Evolutionary conservation across 2,329 filamentous ascomycete species (phyloP).

Genomic region (Helminthosporium solani): DNA sequence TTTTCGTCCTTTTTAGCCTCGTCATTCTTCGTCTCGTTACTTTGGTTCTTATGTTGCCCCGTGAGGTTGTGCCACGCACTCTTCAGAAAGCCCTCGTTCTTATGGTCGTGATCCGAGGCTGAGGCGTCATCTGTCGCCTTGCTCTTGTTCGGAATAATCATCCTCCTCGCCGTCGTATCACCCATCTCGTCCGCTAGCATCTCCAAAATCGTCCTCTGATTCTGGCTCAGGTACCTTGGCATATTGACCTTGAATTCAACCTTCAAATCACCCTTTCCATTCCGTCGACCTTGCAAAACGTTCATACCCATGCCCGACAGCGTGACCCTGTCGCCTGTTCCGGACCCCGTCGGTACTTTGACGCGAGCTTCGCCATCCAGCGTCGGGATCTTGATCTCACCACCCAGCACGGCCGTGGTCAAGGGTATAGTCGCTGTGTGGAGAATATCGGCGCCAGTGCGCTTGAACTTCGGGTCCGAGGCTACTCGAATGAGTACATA

Average conservation of each 20-base stretch:
- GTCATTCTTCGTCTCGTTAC: conserved; percentile 30
- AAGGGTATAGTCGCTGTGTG: conserved; percentile 90
- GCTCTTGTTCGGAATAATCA: conserved; percentile 76
- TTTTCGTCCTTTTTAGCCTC: conserved; percentile 33
- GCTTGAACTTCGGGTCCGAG: conserved; percentile 85
- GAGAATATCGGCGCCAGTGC: conserved; percentile 83
- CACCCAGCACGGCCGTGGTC: conserved; percentile 88
- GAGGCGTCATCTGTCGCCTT: conserved; percentile 22
- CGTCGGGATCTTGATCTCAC: conserved; percentile 85
- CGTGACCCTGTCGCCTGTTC: conserved; percentile 88
- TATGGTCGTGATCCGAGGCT: conserved; percentile 50
- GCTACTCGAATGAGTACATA: conserved; percentile 89
- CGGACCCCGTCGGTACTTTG: conserved; percentile 87
- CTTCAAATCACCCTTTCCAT: conserved; percentile 74
- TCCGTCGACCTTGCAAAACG: conserved; percentile 66
- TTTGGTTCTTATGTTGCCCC: conserved; percentile 58
- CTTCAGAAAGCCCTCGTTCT: conserved; percentile 88
- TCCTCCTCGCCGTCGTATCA: conserved; percentile 85
- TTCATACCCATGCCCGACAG: conserved; percentile 93
- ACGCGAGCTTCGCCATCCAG: conserved; percentile 88
- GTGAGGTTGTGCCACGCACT: conserved; percentile 90
- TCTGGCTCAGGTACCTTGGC: conserved; percentile 89
- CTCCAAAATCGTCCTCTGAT: conserved; percentile 89
- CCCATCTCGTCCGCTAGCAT: conserved; percentile 96
- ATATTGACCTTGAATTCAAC: conserved; percentile 95